Percentiles rank a stretch among this genome's conserved stretches.
phyloP scores from a whole-genome alignment of 169 alveolate genomes.

The Ichthyophthirius multifiliis region DNA sequence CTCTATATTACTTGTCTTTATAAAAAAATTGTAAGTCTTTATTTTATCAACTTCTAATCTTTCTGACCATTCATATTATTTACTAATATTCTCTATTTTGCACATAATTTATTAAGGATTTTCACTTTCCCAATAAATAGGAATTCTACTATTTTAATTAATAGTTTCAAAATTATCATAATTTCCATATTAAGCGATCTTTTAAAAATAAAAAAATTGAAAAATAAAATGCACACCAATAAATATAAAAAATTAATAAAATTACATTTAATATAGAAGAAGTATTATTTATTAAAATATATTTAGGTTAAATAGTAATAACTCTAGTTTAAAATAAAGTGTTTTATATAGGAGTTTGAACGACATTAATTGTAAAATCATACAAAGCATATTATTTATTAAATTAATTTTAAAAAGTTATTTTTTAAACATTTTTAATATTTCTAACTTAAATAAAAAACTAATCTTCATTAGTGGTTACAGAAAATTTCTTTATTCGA shows the following conservation, averaged over 20 bases:
- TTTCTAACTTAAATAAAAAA: too few species aligned
- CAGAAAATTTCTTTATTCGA: too few species aligned
- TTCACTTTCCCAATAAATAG: neutral
- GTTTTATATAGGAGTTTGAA: neutral
- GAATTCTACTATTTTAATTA: neutral
- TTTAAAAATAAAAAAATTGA: too few species aligned
- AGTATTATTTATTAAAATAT: neutral
- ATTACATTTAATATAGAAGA: neutral
- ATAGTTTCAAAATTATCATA: neutral
- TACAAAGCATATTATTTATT: neutral
- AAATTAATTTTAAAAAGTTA: neutral
- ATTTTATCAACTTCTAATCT: neutral
- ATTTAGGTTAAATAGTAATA: neutral
- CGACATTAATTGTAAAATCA: neutral
- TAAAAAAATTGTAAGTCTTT: neutral
- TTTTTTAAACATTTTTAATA: neutral
- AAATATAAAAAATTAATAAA: neutral
- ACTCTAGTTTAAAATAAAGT: neutral
- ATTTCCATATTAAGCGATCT: neutral
- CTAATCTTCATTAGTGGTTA: too few species aligned
- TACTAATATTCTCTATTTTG: neutral
- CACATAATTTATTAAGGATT: neutral
- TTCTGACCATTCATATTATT: neutral
- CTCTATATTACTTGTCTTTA: too few species aligned
- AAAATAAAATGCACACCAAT: neutral